These are phyloP conservation scores for Blastocystis sp. DNA, from an alignment of 352 stramenopile genomes.

Conservation along the genomic window DNA sequence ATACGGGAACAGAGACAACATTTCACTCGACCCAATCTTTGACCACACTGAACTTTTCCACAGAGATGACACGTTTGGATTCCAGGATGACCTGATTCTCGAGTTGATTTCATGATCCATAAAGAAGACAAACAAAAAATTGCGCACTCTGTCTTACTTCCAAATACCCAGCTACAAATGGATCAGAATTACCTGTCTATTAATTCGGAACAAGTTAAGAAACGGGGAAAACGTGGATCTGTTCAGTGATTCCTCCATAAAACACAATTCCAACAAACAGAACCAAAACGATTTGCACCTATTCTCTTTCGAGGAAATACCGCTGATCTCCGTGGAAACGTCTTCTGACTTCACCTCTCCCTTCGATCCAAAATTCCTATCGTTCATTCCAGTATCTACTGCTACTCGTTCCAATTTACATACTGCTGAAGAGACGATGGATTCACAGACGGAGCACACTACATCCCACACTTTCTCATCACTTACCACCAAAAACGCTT, in stretches of 20 bases:
- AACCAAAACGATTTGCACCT: not conserved
- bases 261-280: not conserved
- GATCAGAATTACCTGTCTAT: not conserved
- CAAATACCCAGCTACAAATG: not conserved
- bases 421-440: conserved; percentile 4
- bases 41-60: conserved; percentile 53
- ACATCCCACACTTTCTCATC: not conserved
- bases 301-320: not conserved
- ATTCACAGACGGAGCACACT: conserved; percentile 44
- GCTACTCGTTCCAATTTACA: conserved; percentile 7
- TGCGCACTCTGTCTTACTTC: not conserved
- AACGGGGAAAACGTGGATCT: not conserved
- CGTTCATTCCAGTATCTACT: not conserved
- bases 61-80: conserved; percentile 60
- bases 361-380: not conserved
- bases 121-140: no score
- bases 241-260: not conserved
- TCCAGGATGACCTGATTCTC: not conserved
- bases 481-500: conserved; percentile 30
- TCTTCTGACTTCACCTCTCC: not conserved
- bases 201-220: not conserved
- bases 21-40: conserved; percentile 33
- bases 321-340: not conserved
- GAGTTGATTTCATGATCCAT: not conserved
- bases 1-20: conserved; percentile 16